Evolutionary conservation across 495 filamentous ascomycete species (phyloP), one percentile per base, ranked within the genome.

Genomic region (Geopyxis carbonaria): DNA sequence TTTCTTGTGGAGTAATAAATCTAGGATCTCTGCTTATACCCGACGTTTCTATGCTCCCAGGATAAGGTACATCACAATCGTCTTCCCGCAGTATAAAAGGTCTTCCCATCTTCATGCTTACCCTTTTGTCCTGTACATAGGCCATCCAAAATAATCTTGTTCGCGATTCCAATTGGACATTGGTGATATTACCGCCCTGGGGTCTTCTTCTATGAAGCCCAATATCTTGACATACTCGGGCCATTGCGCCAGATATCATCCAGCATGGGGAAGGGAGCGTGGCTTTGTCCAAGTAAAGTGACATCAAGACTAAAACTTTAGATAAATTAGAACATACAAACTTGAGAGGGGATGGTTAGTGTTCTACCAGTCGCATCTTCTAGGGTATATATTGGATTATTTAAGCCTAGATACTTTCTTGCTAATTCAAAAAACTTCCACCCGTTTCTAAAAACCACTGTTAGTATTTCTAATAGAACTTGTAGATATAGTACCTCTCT

Each of bases 231-330:
- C 47, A 55, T 8, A 55, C 53, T 7, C 53, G 53, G 23, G 39
- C 48, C 47, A 54, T 56, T 10, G 53, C 44, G 1, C 53, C 53
- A 8, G 42, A 57, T 30, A 56, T 45, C 53, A 56, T 56, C 53
- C 53, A 56, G 21, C 47, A 56, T 2, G 53, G 53, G 14, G 53
- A 56, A 19, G 53, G 52, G 11, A 56, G 44, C 24, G 55, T 57
- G 5, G 53, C 53, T 33, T 56, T 56, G 24, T 55, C 51, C 14
- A 56, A 47, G 24, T 56, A 56, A n/a, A 56, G 32, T 19, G 53
- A 48, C 51, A 55, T 56, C 13, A 56, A 44, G 9, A 56, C 20
- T 4, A 56, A 53, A 32, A 45, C 53, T 56, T 5, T 29, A 40
- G 4, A 40, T 40, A 8, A 28, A 18, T 11, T 40, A 14, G 2